phyloP scores from a whole-genome alignment of 192 early-diverging fungal species.

The Coemansia sp. region DNA sequence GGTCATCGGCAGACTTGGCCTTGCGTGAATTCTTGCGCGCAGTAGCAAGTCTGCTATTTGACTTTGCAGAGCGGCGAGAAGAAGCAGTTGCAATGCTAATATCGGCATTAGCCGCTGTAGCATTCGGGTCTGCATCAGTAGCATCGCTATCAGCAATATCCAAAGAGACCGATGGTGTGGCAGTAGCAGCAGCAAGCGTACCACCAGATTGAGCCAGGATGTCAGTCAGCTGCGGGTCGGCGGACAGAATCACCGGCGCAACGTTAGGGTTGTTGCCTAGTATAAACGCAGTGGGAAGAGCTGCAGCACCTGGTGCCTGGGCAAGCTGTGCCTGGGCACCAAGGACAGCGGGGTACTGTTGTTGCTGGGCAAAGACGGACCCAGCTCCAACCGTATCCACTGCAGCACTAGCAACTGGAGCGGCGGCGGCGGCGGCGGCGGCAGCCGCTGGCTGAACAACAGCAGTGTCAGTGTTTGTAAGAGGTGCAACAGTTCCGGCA shows the following conservation, averaged over 20 bases:
- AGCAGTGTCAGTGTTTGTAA: constrained; percentile 12
- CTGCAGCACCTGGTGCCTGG: neutral
- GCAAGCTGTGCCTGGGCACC: neutral
- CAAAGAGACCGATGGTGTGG: neutral
- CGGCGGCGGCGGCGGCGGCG: neutral
- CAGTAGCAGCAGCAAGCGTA: constrained; percentile 1
- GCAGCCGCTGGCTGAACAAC: constrained; percentile 16
- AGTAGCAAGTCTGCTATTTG: neutral
- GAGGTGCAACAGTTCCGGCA: neutral
- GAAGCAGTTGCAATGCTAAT: neutral
- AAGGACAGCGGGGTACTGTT: constrained; percentile 26
- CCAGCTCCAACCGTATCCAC: constrained; percentile 8
- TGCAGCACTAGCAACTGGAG: constrained; percentile 3
- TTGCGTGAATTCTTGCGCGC: neutral
- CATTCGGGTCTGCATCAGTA: neutral
- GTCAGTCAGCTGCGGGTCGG: constrained; percentile 7
- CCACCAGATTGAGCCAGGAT: constrained; percentile 3
- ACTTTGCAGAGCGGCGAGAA: constrained; percentile 4
- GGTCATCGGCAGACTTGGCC: neutral
- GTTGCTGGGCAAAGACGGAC: constrained; percentile 19
- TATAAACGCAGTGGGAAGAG: constrained; percentile 4
- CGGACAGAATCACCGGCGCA: constrained; percentile 1
- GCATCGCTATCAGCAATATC: neutral
- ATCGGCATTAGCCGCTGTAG: neutral
- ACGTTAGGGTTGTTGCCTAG: constrained; percentile 1